Evolutionary conservation across 129 eudicot species (phyloP), one percentile per base, ranked within the genome.

Genomic region (Silybum marianum): DNA sequence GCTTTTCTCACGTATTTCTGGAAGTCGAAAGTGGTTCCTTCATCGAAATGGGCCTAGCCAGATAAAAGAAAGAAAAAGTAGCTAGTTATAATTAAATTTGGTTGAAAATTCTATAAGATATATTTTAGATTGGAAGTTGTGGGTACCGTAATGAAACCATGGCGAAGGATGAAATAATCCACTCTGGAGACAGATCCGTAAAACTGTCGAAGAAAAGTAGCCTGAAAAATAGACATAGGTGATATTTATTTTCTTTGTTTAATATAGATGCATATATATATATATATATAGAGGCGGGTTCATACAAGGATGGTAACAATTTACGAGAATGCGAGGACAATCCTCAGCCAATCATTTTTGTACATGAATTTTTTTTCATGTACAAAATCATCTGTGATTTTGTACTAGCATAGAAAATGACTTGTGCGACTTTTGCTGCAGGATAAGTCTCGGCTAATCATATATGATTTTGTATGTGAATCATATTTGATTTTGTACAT

Each of bases 111-210:
- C 4, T 46, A 7, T 1, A 24, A n/a, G 79, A 44, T 23, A 24
- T 44, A 39, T 25, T 51, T 26, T 46, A 46, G 13, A 26, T 60
- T 48, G 12, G 14, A 67, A 26, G 3, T 21, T 23, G 3, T n/a
- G 26, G 6, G 24, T 90, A 90, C 94, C 90, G 38, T 80, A 25
- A 90, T 88, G 78, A 90, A 90, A 72, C 94, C 94, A 86, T 88
- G 94, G 40, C 90, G 90, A 77, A 90, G 91, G 87, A 85, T 80
- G 66, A 88, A 69, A 75, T 86, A 90, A 76, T 90, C 94, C 30
- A 71, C 90, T 82, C 60, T 86, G n/a, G 84, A 86, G 44, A 90
- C 91, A 11, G 90, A 90, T 63, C 62, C 69, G 73, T 38, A 88
- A 76, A 90, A 88, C 67, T 88, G 91, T 10, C 90, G 88, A 6